Base-by-base conservation (phyloP, 1,284 basidiomycete genomes). In the Mycosarcoma maydis region DNA sequence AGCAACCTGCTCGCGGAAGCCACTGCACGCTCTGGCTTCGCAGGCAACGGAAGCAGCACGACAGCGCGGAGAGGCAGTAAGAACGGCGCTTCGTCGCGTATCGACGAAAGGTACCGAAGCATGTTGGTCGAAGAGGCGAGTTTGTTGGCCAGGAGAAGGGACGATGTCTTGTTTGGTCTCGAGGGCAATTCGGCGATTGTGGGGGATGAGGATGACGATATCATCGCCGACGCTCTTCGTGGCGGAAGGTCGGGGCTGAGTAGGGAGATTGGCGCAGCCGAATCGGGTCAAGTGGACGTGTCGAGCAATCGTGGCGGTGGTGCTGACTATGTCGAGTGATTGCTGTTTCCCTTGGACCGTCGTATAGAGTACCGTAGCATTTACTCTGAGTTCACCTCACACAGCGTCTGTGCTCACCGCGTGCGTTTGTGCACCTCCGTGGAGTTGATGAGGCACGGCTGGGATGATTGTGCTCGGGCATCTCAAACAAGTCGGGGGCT, bases 71-170 rank as follows among this genome's bases (percentile, higher is more conserved):
- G 53, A 11, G 42, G 54, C 41, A 52, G 34, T 20, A 51, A 55
- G 39, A 61, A 43, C 26, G 52, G 40, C 14, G 41, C 57, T 1
- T 30, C 72, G 8, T 33, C 72, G 3, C 64, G 59, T n/a, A 56
- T 72, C 6, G 58, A 72, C 3, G 75, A 76, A 11, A 70, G 64
- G 33, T 75, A 76, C 20, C 53, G 72, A 3, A 38, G 68, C 10
- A 70, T 77, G 48, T 74, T 83, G 29, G 76, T 83, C 13, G 76
- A 81, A 23, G 79, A 82, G 23, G 74, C 72, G 24, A 69, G 66
- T 14, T 36, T 83, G 38, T 50, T 83, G 40, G 61, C 72, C 22
- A 56, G 82, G 23, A 57, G 82, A 22, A 60, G 81, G 26, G 80
- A 81, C 24, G 82, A 83, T 22, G 76, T 71, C 19, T 8, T 71